Conservation (phyloP, 352 stramenopile species). For the Phytophthora hybrid region DNA sequence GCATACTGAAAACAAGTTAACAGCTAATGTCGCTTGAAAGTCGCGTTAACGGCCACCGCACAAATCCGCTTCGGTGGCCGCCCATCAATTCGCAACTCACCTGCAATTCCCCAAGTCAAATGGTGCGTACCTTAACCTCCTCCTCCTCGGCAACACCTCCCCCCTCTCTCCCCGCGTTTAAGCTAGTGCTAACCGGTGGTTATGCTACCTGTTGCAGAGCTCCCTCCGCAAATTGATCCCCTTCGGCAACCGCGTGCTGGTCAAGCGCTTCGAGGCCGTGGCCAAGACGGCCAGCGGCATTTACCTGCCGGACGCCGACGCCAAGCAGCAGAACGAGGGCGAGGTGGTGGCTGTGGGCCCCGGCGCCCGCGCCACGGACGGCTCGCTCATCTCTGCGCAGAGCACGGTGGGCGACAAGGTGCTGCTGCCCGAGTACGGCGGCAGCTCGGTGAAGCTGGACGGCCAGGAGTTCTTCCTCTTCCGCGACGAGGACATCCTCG, state of each 20-base stretch:
- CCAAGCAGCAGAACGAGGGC: slow-evolving; percentile 95
- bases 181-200: not conserved
- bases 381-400: slow-evolving; percentile 87
- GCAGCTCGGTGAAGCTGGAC: slow-evolving; percentile 93
- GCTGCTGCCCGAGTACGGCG: slow-evolving; percentile 96
- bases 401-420: slow-evolving; percentile 95
- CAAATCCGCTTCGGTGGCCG: slow-evolving; percentile 3
- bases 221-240: slow-evolving; percentile 92
- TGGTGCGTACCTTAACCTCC: slow-evolving; percentile 29
- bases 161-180: not conserved
- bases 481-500: slow-evolving; percentile 97
- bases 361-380: slow-evolving; percentile 90
- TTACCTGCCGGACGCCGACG: slow-evolving; percentile 93
- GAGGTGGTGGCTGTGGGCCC: slow-evolving; percentile 95
- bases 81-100: slow-evolving; percentile 40
- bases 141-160: not conserved
- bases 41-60: slow-evolving; percentile 16
- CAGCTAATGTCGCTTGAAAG: slow-evolving; percentile 22
- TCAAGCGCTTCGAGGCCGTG: slow-evolving; percentile 93
- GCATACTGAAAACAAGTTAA: not conserved
- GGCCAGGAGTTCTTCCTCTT: slow-evolving; percentile 95
- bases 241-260: slow-evolving; percentile 95
- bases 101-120: slow-evolving; percentile 30
- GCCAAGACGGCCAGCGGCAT: slow-evolving; percentile 94
- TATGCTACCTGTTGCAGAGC: slow-evolving; percentile 30